Base-by-base conservation (phyloP, 129 eudicot species). In the Centella asiatica region DNA sequence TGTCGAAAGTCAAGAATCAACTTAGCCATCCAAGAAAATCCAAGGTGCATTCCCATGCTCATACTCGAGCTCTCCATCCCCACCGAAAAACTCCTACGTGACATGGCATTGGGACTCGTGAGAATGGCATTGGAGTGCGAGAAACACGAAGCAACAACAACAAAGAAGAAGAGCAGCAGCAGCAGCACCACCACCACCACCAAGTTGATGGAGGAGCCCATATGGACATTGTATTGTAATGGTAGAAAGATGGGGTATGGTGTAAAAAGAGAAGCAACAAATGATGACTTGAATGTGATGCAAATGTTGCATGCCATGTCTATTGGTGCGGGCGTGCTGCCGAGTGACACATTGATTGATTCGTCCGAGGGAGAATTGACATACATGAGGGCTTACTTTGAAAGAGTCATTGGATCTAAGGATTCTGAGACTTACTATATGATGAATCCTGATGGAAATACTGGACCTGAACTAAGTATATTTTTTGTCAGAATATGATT, bases 301-400 rank as follows among this genome's bases (percentile, higher is more conserved):
- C 82, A 87, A 39, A 53, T 73, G 75, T 66, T 92, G 69, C 95
- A 84, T 57, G 96, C 95, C 2, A 79, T 68, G 55, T 84, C 98
- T 0, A 92, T 87, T 87, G 98, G 98, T 5, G 96, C 96, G 0
- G 98, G 98, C 13, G 96, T 92, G 12, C 72, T 92, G 56, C 98
- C 98, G 5, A 53, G 62, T 2, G 70, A 68, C 75, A 74, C 4
- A n/a, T n/a, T n/a, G 48, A 57, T 48, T 29, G 74, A 74, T 25
- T 28, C 80, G 2, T 59, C 73, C 1, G 86, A 83, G 17, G 96
- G 95, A 15, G 99, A 92, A 66, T 45, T 92, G 60, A 87, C 96
- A 36, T 92, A 92, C 46, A 87, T 92, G 96, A 69, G 96, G 8
- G 99, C 96, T 1, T 78, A 68, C 57, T 92, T 92, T 40, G 99